These are phyloP conservation scores for Gypsophila paniculata DNA, from an alignment of 179 eudicot species.

Conservation along the genomic window DNA sequence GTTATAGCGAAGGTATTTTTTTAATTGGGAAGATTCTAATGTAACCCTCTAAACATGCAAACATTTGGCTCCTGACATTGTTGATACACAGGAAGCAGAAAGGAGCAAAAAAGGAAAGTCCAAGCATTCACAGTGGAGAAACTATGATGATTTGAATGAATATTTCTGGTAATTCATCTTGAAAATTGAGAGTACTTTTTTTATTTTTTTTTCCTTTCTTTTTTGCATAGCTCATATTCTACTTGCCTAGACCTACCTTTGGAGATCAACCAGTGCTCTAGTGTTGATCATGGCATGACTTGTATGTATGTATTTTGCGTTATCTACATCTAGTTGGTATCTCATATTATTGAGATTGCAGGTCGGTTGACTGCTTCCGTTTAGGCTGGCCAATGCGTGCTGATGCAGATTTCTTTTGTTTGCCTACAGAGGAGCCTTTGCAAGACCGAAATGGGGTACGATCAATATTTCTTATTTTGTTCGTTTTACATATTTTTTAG, in stretches of 20 bases:
- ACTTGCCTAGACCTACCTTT: background rate
- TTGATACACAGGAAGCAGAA: slow-evolving; percentile 60
- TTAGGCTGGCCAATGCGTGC: slow-evolving; percentile 98
- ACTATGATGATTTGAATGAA: slow-evolving; percentile 93
- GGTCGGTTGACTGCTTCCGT: slow-evolving; percentile 93
- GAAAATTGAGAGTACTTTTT: background rate
- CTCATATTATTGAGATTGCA: slow-evolving; percentile 20
- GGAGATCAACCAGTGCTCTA: background rate
- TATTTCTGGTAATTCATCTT: slow-evolving; percentile 64
- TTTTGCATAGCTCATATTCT: background rate
- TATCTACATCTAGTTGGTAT: background rate
- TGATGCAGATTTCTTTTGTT: slow-evolving; percentile 78
- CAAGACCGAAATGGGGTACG: slow-evolving; percentile 61
- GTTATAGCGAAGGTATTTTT: slow-evolving; percentile 63
- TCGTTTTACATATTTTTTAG: background rate
- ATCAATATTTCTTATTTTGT: background rate
- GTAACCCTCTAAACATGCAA: background rate
- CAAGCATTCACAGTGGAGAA: slow-evolving; percentile 94
- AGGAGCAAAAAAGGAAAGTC: slow-evolving; percentile 73
- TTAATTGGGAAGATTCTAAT: background rate
- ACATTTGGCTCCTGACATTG: background rate
- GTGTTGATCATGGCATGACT: background rate
- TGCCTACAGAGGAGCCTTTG: slow-evolving; percentile 27
- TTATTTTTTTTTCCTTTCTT: no score
- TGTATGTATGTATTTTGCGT: background rate